These are phyloP conservation scores for Trypanosoma scelopori DNA, from an alignment of 208 protist genomes.

Conservation along the genomic window DNA sequence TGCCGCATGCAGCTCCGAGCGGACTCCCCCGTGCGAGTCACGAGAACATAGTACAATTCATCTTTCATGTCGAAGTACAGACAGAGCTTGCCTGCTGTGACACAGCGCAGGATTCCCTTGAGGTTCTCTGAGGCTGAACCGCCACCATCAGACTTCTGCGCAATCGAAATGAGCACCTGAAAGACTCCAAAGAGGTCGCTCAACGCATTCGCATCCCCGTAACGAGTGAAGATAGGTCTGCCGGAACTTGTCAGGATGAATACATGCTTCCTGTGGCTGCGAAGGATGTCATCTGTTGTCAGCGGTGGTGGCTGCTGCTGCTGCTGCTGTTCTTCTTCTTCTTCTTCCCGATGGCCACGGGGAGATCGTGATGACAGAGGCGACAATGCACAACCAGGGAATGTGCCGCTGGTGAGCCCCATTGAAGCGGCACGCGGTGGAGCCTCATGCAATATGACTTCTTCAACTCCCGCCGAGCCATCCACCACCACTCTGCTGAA, in stretches of 20 bases:
- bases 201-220: conserved; percentile 50
- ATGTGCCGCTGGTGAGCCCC: neutral
- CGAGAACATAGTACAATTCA: conserved; percentile 61
- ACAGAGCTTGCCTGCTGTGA: conserved; percentile 26
- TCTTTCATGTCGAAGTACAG: conserved; percentile 53
- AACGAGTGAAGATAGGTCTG: conserved; percentile 82
- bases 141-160: neutral
- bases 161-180: conserved; percentile 62
- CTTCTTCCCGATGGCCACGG: neutral
- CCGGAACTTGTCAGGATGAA: conserved; percentile 86
- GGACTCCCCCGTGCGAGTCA: conserved; percentile 31
- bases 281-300: conserved; percentile 30
- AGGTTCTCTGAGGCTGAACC: neutral
- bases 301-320: neutral
- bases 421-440: neutral
- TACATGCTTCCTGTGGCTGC: conserved; percentile 60
- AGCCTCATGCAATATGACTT: neutral
- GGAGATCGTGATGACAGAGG: neutral
- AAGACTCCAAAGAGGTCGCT: conserved; percentile 71
- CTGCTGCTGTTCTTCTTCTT: neutral
- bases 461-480: neutral
- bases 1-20: conserved; percentile 37
- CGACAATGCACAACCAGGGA: neutral
- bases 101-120: conserved; percentile 6
- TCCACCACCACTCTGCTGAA: neutral